These are phyloP conservation scores for Ganoderma sinense DNA, from an alignment of 1,284 basidiomycete genomes.

Conservation along the genomic window DNA sequence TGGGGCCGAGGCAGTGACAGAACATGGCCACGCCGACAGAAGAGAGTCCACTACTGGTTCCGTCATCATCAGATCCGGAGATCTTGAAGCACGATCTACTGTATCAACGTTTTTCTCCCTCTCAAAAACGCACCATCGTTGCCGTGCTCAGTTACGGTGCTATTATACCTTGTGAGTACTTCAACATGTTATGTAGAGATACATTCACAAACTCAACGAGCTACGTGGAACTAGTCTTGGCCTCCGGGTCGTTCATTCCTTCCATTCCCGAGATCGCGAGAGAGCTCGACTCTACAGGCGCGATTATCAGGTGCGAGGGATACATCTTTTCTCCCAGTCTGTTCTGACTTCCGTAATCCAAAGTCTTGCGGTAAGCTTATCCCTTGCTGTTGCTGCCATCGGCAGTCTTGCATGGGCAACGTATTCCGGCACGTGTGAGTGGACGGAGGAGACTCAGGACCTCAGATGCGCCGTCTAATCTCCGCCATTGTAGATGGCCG, in stretches of 20 bases:
- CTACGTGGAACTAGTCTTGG: slow-evolving; percentile 57
- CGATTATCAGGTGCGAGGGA: slow-evolving; percentile 60
- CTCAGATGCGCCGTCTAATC: not conserved
- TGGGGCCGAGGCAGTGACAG: not conserved
- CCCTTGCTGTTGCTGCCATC: slow-evolving; percentile 50
- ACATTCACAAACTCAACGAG: not conserved
- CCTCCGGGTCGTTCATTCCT: slow-evolving; percentile 73
- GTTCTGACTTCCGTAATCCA: slow-evolving; percentile 1
- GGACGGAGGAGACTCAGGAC: not conserved
- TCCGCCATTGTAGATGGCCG: slow-evolving; percentile 59
- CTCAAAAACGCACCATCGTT: slow-evolving; percentile 56
- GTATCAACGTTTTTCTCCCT: slow-evolving; percentile 33
- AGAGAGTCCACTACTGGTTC: slow-evolving; percentile 29
- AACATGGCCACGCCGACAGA: slow-evolving; percentile 23
- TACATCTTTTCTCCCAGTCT: not conserved
- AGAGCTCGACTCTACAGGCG: slow-evolving; percentile 63
- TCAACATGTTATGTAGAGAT: not conserved
- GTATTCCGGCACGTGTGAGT: slow-evolving; percentile 59
- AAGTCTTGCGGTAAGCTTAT: slow-evolving; percentile 53
- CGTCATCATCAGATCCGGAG: slow-evolving; percentile 16
- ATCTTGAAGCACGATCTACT: slow-evolving; percentile 31
- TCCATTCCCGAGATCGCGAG: slow-evolving; percentile 70
- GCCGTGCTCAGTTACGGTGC: slow-evolving; percentile 59
- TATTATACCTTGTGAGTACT: slow-evolving; percentile 55
- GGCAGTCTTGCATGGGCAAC: slow-evolving; percentile 59